Evolutionary conservation across 2,329 filamentous ascomycete genomes (phyloP).

Genomic region (Neocucurbitaria cava): DNA sequence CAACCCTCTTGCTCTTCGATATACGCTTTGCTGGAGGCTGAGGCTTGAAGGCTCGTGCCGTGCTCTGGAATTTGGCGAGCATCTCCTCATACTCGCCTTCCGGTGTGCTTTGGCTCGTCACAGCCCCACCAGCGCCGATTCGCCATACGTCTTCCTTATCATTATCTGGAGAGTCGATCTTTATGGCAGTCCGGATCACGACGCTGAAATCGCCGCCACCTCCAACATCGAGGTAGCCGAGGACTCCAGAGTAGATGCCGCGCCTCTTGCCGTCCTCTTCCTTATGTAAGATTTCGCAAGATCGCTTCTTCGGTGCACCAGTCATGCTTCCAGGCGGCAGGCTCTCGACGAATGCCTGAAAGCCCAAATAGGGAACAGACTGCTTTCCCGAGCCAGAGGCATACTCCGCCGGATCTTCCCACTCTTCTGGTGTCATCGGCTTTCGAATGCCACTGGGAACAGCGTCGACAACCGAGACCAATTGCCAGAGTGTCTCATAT

Average conservation of each 20-base stretch:
- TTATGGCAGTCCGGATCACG: constrained; percentile 81
- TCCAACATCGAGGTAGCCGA: constrained; percentile 87
- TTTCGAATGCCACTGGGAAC: constrained; percentile 33
- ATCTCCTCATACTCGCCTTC: constrained; percentile 91
- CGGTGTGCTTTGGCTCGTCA: constrained; percentile 82
- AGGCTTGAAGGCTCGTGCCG: constrained; percentile 37
- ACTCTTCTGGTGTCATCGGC: constrained; percentile 36
- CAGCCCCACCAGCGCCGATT: constrained; percentile 87
- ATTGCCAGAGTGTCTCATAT: constrained; percentile 88
- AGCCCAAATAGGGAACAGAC: constrained; percentile 58
- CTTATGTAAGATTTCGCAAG: constrained; percentile 78
- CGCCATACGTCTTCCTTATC: constrained; percentile 69
- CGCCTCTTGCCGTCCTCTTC: constrained; percentile 71
- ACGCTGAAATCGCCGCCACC: constrained; percentile 91
- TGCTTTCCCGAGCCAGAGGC: constrained; percentile 15
- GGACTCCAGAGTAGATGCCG: constrained; percentile 84
- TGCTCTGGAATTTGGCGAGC: constrained; percentile 56
- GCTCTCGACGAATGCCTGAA: constrained; percentile 78
- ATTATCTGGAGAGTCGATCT: constrained; percentile 35
- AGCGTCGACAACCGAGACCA: constrained; percentile 87
- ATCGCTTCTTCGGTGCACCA: constrained; percentile 91
- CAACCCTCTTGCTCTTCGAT: constrained; percentile 16
- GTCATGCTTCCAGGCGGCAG: constrained; percentile 96
- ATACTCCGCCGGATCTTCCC: constrained; percentile 39
- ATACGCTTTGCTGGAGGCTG: constrained; percentile 15